Evolutionary conservation across 352 stramenopile genomes (phyloP), one percentile per base, ranked within the genome.

Genomic region (Globisporangium perplexum): DNA sequence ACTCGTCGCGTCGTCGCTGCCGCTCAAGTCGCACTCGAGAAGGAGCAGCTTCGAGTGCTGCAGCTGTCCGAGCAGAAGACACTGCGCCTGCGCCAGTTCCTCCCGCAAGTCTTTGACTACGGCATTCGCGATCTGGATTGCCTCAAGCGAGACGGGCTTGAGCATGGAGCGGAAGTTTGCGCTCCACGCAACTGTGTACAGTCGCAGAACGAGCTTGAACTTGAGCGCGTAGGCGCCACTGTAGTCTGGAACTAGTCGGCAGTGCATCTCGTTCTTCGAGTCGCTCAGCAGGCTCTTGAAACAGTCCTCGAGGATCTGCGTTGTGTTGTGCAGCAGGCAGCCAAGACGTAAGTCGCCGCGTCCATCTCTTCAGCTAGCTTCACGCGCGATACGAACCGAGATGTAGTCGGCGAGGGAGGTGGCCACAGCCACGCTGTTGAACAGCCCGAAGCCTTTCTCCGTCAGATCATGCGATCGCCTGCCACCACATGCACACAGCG

Each of bases 141-240:
- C 17, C 33, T 53, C 31, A 24, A 53, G 31, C n/a, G 31, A 17
- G 3, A 53, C n/a, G n/a, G 47, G 12, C 23, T 44, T 53, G n/a
- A 44, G 24, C 15, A 18, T 7, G 33, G 45, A 53, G 23, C 47
- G 47, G 11, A 17, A 53, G 15, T 53, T 44, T 3, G 35, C n/a
- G 22, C 22, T 30, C 23, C 44, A 36, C 26, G 18, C 24, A 18
- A 24, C 10, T 7, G 18, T 41, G 35, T 18, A 41, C 35, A 41
- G 6, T 15, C 35, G 35, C 35, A 41, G 35, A 7, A 7, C 12
- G 35, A 41, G 35, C 35, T 20, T 33, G 47, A 53, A 15, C 33
- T 45, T 20, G 14, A 53, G 24, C 10, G 36, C 11, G 10, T 44
- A 28, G 2, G 47, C 8, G 22, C 36, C 36, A 8, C 24, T 20